These are phyloP conservation scores for Emydomyces testavorans DNA, from an alignment of 2,329 filamentous ascomycete genomes.

Conservation along the genomic window DNA sequence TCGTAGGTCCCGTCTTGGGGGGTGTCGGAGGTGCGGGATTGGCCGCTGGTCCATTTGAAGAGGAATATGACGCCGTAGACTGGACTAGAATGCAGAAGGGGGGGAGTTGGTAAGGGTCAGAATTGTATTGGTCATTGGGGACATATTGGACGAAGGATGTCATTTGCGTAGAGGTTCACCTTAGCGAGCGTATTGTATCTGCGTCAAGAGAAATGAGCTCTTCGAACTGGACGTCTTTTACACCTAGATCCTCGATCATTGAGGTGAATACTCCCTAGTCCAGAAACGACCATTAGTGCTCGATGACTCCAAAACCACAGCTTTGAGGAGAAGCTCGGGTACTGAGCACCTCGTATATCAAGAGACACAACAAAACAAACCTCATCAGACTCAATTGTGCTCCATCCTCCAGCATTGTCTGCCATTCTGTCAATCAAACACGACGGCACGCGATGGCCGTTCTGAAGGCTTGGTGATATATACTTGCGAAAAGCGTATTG, in stretches of 20 bases:
- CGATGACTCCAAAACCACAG: neutral
- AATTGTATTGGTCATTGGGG: neutral
- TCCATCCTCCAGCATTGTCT: constrained; percentile 63
- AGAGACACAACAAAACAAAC: constrained; percentile 49
- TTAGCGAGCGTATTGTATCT: constrained; percentile 40
- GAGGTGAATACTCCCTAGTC: constrained; percentile 87
- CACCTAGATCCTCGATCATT: constrained; percentile 81
- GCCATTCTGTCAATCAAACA: constrained; percentile 41
- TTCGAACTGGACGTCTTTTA: constrained; percentile 91
- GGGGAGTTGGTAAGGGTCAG: constrained; percentile 29
- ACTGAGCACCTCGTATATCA: neutral
- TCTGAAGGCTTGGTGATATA: neutral
- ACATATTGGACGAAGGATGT: neutral
- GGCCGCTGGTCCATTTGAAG: constrained; percentile 61
- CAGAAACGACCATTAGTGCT: neutral
- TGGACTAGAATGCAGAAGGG: constrained; percentile 32
- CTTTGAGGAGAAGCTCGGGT: neutral
- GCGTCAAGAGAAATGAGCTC: constrained; percentile 84
- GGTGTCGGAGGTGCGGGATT: constrained; percentile 55
- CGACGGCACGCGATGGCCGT: neutral
- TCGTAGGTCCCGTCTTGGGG: constrained; percentile 78
- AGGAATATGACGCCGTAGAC: constrained; percentile 97
- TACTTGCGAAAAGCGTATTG: no score
- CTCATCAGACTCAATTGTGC: constrained; percentile 94
- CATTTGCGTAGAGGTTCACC: constrained; percentile 21